Conservation (phyloP, 345 rosid species). For the Excoecaria cochinchinensis region DNA sequence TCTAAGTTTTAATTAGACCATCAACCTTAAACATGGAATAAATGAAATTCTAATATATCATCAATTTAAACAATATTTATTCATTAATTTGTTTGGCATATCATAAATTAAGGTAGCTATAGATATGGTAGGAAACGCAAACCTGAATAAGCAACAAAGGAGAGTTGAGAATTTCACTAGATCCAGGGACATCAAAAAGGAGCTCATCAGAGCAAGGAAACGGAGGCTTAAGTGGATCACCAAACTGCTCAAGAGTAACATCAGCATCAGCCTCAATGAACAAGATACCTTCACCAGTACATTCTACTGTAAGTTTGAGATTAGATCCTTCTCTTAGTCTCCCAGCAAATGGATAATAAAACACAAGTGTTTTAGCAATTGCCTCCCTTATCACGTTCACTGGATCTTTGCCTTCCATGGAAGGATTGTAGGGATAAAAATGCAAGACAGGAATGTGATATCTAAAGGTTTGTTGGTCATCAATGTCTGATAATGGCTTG, state of each 20-base stretch:
- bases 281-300: conserved; percentile 26
- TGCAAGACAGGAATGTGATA: neutral
- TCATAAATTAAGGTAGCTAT: too few species aligned
- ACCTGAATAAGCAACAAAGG: conserved; percentile 25
- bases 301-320: conserved; percentile 26
- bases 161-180: conserved; percentile 8
- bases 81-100: too few species aligned
- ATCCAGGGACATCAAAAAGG: conserved; percentile 27
- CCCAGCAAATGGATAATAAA: conserved; percentile 5
- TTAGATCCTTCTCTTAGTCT: conserved; percentile 4
- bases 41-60: too few species aligned
- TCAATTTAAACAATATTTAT: too few species aligned
- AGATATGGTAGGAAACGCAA: neutral
- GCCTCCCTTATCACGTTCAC: neutral
- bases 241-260: conserved; percentile 11
- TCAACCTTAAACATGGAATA: too few species aligned
- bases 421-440: neutral
- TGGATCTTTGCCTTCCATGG: neutral
- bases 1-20: too few species aligned
- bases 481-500: conserved; percentile 5
- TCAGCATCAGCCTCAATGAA: conserved; percentile 28
- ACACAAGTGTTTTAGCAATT: conserved; percentile 4
- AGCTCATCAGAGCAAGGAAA: conserved; percentile 21
- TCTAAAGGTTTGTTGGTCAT: neutral
- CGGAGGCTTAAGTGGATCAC: conserved; percentile 21